phyloP scores from a whole-genome alignment of 345 rosid genomes.

The Corchorus olitorius region DNA sequence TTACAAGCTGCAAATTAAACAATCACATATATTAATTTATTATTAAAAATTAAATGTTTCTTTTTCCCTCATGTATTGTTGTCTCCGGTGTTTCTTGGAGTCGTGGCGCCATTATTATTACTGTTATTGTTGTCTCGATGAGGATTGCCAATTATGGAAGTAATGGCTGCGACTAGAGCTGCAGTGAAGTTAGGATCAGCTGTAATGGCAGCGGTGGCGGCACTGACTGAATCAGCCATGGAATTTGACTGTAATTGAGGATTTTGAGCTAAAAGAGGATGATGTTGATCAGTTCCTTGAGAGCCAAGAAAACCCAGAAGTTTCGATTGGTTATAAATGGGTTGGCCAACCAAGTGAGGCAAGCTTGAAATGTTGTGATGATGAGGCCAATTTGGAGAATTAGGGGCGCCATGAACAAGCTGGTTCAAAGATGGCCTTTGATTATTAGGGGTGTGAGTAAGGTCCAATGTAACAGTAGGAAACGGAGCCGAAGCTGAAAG shows the following conservation, averaged over 20 bases:
- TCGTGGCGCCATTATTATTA: background rate
- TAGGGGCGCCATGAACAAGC: background rate
- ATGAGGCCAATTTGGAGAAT: conserved; percentile 2
- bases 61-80: background rate
- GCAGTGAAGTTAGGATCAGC: conserved; percentile 59
- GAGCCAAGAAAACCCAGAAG: conserved; percentile 28
- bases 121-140: conserved; percentile 10
- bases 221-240: conserved; percentile 23
- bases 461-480: conserved; percentile 38
- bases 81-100: conserved; percentile 11
- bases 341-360: conserved; percentile 14
- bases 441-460: conserved; percentile 20
- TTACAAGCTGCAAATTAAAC: background rate
- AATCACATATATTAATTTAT: background rate
- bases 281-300: conserved; percentile 10
- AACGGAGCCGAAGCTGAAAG: conserved; percentile 41
- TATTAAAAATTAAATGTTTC: background rate
- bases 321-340: conserved; percentile 30
- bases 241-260: conserved; percentile 16
- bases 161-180: conserved; percentile 53
- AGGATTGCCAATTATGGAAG: conserved; percentile 38
- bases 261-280: background rate
- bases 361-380: background rate
- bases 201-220: conserved; percentile 52
- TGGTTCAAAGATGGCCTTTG: conserved; percentile 10